Percentiles rank a stretch among this genome's conserved stretches.
These are phyloP conservation scores for Steccherinum ochraceum DNA, from an alignment of 768 basidiomycete species.

Conservation along the genomic window DNA sequence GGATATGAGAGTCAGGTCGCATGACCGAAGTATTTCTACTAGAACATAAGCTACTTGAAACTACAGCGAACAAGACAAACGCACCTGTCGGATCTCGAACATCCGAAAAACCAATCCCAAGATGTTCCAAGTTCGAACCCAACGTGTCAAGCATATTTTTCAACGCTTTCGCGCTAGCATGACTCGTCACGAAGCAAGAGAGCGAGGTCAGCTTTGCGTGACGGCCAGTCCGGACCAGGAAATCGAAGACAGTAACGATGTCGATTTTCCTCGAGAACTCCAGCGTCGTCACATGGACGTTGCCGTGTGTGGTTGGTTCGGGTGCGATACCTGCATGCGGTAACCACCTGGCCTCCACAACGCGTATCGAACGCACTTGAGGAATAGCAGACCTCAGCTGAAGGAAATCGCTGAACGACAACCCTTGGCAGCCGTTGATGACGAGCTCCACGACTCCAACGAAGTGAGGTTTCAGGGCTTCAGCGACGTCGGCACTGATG, in stretches of 20 bases:
- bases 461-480: constrained; percentile 8
- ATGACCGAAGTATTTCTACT: constrained; percentile 11
- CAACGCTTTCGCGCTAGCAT: constrained; percentile 10
- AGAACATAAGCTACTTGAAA: background rate
- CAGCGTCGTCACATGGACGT: constrained; percentile 2
- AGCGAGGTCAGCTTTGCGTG: constrained; percentile 7
- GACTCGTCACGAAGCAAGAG: constrained; percentile 10
- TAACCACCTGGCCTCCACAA: constrained; percentile 14
- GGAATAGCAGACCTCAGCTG: constrained; percentile 7
- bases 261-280: constrained; percentile 14
- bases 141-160: constrained; percentile 8
- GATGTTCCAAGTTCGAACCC: constrained; percentile 8
- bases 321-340: background rate
- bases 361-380: constrained; percentile 3
- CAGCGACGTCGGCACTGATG: constrained; percentile 4
- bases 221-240: constrained; percentile 7
- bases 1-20: constrained; percentile 7
- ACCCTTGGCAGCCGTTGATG: constrained; percentile 11
- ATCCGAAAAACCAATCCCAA: constrained; percentile 16
- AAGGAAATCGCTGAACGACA: constrained; percentile 12
- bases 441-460: constrained; percentile 2
- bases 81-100: constrained; percentile 14
- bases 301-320: background rate
- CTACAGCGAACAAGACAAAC: background rate
- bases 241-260: constrained; percentile 11